Base-by-base conservation (phyloP, 371 early-diverging fungal species). In the Syncephalis plumigaleata region DNA sequence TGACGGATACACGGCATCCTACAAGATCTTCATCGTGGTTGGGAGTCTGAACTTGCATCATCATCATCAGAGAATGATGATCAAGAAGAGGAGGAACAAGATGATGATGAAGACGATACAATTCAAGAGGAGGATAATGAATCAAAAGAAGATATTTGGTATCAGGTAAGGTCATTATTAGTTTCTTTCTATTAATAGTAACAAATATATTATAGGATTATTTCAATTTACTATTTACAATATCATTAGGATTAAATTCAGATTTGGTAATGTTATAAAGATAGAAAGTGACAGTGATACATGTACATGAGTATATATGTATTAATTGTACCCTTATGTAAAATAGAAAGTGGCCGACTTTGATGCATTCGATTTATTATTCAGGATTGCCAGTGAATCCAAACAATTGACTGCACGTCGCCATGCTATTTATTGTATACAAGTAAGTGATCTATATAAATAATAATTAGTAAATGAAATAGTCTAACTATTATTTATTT, bases 371-470 rank as follows among this genome's bases (percentile, higher is more conserved):
- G 54, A 60, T 24, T 60, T 63, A 22, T 44, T 60, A 16, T 60
- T 63, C 44, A 52, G 60, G 4, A 38, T 57, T 8, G 40, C 58
- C 22, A 45, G 58, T 21, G 51, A 54, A 20, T 55, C 63, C 0
- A 55, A 53, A 23, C 56, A 60, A 22, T 54, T 63, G 23, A 60
- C 60, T 42, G 47, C 60, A 1, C 55, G 63, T 3, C 56, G 55
- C 37, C 50, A 60, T 22, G 63, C 63, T n/a, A 17, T 60, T 15
- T 53, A 55, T 38, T 51, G 58, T n/a, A 60, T 63, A 45, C 63
- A 56, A 40, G 61, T 58, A 26, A 37, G 55, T n/a, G 45, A 55
- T 20, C 5, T 20, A 17, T n/a, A 40, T 40, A 17, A 8, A 40
- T 20, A 17, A 9, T 40, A 20, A 20, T 40, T 40, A n/a, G 15